Conservation (phyloP, 305 asterid species). For the Fraxinus angustifolia region DNA sequence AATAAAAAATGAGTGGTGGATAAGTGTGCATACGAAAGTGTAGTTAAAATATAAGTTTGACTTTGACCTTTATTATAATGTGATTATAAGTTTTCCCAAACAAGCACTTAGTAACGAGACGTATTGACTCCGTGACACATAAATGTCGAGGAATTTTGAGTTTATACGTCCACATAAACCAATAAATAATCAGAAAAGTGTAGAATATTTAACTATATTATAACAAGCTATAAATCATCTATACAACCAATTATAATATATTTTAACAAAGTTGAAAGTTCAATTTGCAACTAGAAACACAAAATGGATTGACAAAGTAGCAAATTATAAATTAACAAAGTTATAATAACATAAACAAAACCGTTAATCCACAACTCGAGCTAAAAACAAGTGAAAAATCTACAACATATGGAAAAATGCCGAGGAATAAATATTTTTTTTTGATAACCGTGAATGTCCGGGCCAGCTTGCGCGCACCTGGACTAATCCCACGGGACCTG, state of each 20-base stretch:
- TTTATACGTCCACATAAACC: neutral
- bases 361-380: neutral
- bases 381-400: neutral
- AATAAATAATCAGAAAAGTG: neutral
- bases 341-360: neutral
- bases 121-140: neutral
- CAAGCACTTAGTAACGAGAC: neutral
- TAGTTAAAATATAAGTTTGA: neutral
- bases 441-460: too few species aligned
- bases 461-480: too few species aligned
- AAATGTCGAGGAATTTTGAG: neutral
- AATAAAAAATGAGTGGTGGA: neutral
- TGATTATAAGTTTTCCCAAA: neutral
- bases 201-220: neutral
- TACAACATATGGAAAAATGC: neutral
- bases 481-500: too few species aligned
- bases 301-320: neutral
- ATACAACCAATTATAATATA: neutral
- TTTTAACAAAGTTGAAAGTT: neutral
- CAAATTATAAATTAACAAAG: neutral
- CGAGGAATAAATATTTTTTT: too few species aligned
- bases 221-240: neutral
- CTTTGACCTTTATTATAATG: neutral
- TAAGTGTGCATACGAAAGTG: neutral
- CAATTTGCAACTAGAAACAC: neutral